Base-by-base conservation (phyloP, 164 flowering plant genomes). In the Vitis cinerea region DNA sequence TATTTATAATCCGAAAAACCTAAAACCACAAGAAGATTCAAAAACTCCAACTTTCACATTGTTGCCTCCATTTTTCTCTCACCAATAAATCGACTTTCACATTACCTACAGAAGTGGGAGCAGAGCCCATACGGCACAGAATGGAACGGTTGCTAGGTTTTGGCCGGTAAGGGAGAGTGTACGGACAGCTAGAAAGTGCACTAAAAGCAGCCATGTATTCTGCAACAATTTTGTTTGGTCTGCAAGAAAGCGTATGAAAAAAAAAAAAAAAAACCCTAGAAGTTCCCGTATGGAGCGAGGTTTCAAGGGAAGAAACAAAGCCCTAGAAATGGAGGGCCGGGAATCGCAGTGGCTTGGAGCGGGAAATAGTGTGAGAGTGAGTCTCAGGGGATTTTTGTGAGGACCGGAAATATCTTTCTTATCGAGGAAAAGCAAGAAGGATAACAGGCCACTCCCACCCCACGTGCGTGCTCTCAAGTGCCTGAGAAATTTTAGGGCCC, bases 151-250 rank as follows among this genome's bases (percentile, higher is more conserved):
- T 81, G 59, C 74, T 52, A 29, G 65, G 75, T 37, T 70, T 76
- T 10, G 79, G 74, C 54, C 78, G 80, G 69, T 60, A 80, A 3
- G 78, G 62, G 17, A 81, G 71, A 58, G 69, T 74, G 80, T 80
- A 85, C 1, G 87, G 86, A 67, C 84, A 86, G 1, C 77, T 65
- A 5, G 90, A 83, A 30, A 85, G 66, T 62, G 89, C 84, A 72
- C 79, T 78, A 52, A 83, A 72, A 74, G 89, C 78, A n/a, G 92
- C 89, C 93, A 88, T 88, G 50, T 63, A 66, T 61, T 63, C 1
- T 27, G 51, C 13, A 59, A 14, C 12, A 50, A 64, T 58, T 7
- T 27, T 15, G 70, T 7, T 44, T 12, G 70, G 63, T 51, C 47
- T 58, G 51, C 53, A 11, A 61, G 64, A 64, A 63, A 31, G 49